Percentiles rank a stretch among this genome's conserved stretches.
Conservation (phyloP, 768 basidiomycete species). For the Trametes gibbosa region DNA sequence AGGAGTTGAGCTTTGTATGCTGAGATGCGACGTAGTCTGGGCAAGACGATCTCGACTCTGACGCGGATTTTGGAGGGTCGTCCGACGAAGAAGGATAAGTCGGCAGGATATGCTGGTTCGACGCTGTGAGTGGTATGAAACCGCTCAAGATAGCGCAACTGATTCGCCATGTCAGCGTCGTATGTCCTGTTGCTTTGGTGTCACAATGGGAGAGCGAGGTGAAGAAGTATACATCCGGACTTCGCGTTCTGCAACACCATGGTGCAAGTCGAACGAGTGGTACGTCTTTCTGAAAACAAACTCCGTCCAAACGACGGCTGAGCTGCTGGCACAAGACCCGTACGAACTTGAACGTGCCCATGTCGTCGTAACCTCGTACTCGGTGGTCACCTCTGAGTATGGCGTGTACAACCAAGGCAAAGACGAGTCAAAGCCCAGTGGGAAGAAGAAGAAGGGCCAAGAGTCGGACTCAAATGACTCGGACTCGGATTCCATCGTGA, state of each 20-base stretch:
- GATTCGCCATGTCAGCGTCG: conserved; percentile 51
- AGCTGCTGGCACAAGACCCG: conserved; percentile 44
- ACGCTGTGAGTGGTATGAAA: conserved; percentile 55
- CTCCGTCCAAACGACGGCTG: too few relatives aligned
- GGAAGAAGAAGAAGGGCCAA: conserved; percentile 34
- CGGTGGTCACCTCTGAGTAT: conserved; percentile 79
- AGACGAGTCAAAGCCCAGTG: conserved; percentile 50
- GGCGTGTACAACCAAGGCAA: conserved; percentile 48
- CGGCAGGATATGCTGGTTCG: conserved; percentile 66
- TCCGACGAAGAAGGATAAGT: conserved; percentile 64
- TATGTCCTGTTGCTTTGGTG: conserved; percentile 85
- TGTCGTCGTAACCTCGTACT: conserved; percentile 86
- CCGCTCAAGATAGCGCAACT: neutral
- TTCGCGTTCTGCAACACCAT: conserved; percentile 81
- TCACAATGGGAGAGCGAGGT: conserved; percentile 91
- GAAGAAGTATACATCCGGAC: conserved; percentile 58
- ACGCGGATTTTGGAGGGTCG: conserved; percentile 83
- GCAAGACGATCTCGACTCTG: conserved; percentile 91
- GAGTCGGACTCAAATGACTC: conserved; percentile 26
- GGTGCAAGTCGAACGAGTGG: conserved; percentile 71
- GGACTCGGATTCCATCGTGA: conserved; percentile 44
- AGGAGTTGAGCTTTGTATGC: neutral
- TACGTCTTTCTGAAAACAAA: conserved; percentile 31
- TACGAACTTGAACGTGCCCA: conserved; percentile 50
- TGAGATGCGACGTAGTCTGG: conserved; percentile 46